Evolutionary conservation across 2,329 filamentous ascomycete genomes (phyloP), one percentile per base, ranked within the genome.

Genomic region (Ophiocordyceps robertsii): DNA sequence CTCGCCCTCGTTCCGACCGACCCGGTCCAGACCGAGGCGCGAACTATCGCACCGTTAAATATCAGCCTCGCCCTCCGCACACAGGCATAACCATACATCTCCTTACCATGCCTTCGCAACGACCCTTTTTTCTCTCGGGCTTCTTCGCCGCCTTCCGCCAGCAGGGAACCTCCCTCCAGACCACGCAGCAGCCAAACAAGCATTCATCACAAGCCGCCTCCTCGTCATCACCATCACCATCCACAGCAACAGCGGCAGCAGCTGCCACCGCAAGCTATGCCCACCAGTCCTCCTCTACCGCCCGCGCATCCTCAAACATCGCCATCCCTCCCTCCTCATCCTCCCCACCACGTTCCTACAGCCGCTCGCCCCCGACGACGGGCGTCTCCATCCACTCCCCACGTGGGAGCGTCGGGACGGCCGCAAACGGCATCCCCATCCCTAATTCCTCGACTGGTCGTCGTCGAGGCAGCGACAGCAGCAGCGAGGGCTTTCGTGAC

Each of bases 401-500:
- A 19, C 51, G 54, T 44, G 50, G 51, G 32, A 33, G 51, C 32
- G 33, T 48, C 37, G 41, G 48, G 30, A 36, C 41, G 3, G 40
- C 51, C 31, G 33, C 51, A 42, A 43, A 47, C 14, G 52, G 52
- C 27, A 47, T 53, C 16, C 53, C 58, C 41, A 67, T 71, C 16
- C 67, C 68, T 31, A 68, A 66, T 32, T 65, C 60, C 8, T 54
- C 60, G 12, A 46, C 49, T 1, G 47, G 44, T 5, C 63, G 69
- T 13, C 68, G 82, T 43, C 70, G 84, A 43, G 84, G 82, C 24
- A 86, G 81, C 51, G 83, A 88, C 51, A 85, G 80, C 60, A 82
- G 76, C 48, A 80, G 73, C 42, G 84, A 88, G 54, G 84, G 83
- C 2, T 88, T 88, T 58, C 68, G 82, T 41, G 83, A 88, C 47